phyloP scores from a whole-genome alignment of 2,329 filamentous ascomycete species.

The Fusarium equiseti region DNA sequence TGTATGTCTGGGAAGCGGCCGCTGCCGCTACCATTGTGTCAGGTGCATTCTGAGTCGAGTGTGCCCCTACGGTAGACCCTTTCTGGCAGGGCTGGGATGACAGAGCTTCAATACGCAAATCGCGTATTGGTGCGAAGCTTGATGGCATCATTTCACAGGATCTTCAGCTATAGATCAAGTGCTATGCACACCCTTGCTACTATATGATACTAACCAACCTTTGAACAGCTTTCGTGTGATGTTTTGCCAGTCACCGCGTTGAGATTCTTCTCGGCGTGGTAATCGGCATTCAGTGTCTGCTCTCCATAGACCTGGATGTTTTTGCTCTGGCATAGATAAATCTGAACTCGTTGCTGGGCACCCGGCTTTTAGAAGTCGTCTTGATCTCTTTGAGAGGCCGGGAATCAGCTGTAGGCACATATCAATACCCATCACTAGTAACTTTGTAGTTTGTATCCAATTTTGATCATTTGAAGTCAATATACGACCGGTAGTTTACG shows the following conservation, averaged over 20 bases:
- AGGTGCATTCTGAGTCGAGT: not conserved
- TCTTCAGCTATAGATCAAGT: not conserved
- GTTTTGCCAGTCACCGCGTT: conserved; percentile 53
- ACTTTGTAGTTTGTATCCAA: not conserved
- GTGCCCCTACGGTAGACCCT: not conserved
- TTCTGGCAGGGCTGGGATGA: conserved; percentile 8
- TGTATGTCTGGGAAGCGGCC: conserved; percentile 19
- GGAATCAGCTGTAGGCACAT: conserved; percentile 73
- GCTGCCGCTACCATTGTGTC: conserved; percentile 3
- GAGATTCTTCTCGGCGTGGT: conserved; percentile 49
- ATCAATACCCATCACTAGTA: not conserved
- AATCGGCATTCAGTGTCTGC: conserved; percentile 64
- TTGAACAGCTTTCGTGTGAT: conserved; percentile 5
- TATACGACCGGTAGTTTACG: conserved; percentile 4
- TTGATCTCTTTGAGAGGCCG: conserved; percentile 65
- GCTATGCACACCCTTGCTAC: conserved; percentile 7
- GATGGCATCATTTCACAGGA: conserved; percentile 18
- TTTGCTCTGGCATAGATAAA: conserved; percentile 68
- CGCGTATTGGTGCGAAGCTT: not conserved
- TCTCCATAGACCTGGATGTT: conserved; percentile 63
- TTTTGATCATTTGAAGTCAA: not conserved
- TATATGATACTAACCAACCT: conserved; percentile 25
- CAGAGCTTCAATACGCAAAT: not conserved
- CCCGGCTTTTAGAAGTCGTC: conserved; percentile 67
- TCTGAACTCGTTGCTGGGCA: conserved; percentile 66